These are phyloP conservation scores for Tolypocladium sp. DNA, from an alignment of 2,329 filamentous ascomycete genomes.

Conservation along the genomic window DNA sequence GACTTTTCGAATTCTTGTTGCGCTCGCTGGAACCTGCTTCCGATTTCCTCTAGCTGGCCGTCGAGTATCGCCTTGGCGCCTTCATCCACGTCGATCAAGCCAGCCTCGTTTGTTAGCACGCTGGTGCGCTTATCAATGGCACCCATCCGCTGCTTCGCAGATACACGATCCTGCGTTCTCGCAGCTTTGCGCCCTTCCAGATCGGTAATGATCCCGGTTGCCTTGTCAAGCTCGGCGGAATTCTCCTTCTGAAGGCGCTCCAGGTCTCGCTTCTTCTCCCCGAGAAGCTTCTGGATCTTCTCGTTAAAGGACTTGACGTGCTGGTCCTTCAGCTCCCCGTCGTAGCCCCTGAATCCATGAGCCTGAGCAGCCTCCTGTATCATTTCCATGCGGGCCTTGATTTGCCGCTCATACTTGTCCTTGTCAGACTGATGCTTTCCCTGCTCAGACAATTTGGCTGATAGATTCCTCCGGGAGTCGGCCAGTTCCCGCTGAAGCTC, in stretches of 20 bases:
- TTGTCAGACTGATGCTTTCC: conserved; percentile 81
- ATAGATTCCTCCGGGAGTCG: conserved; percentile 34
- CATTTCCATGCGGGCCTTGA: conserved; percentile 61
- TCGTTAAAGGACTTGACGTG: conserved; percentile 71
- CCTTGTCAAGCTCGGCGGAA: conserved; percentile 62
- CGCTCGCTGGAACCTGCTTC: conserved; percentile 50
- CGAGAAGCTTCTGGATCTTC: conserved; percentile 62
- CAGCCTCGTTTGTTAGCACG: conserved; percentile 57
- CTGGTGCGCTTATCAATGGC: conserved; percentile 63
- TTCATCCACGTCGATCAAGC: conserved; percentile 75
- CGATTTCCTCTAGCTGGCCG: conserved; percentile 60
- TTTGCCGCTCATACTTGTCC: conserved; percentile 73
- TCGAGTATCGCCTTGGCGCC: conserved; percentile 72
- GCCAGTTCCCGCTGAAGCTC: conserved; percentile 47
- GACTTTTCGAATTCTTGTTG: conserved; percentile 54
- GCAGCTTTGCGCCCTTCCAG: conserved; percentile 67
- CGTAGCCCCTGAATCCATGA: conserved; percentile 78
- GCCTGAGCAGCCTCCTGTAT: conserved; percentile 68
- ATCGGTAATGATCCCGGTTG: conserved; percentile 62
- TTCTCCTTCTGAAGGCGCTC: conserved; percentile 67
- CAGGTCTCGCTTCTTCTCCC: conserved; percentile 70
- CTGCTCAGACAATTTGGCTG: conserved; percentile 50
- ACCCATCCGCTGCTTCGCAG: conserved; percentile 62
- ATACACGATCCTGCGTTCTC: conserved; percentile 64
- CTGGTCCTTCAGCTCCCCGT: conserved; percentile 64